Conservation (phyloP, 1,284 basidiomycete species). For the Cryptococcus deneoformans region DNA sequence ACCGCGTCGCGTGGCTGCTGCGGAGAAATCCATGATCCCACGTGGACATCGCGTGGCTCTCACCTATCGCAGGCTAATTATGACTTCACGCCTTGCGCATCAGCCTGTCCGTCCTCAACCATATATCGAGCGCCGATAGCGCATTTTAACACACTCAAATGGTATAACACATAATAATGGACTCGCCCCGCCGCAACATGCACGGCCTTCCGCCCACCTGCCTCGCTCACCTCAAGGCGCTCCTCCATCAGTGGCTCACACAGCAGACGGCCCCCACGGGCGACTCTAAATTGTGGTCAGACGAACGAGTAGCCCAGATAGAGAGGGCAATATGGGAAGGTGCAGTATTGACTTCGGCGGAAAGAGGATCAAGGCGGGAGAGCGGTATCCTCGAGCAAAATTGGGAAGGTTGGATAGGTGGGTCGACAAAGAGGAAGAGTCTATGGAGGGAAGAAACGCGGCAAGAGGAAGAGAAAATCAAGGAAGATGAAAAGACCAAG, state of each 20-base stretch:
- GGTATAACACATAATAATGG: no score
- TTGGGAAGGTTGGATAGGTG: conserved; percentile 21
- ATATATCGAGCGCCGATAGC: no score
- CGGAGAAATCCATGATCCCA: no score
- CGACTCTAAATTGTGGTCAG: conserved; percentile 19
- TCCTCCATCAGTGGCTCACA: conserved; percentile 33
- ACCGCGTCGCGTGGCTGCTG: no score
- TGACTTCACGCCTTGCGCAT: no score
- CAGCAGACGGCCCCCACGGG: conserved; percentile 18
- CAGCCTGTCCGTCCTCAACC: no score
- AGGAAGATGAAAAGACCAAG: conserved; percentile 1
- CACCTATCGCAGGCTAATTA: no score
- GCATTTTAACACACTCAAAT: no score
- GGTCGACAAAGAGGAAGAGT: conserved; percentile 13
- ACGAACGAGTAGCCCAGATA: conserved; percentile 10
- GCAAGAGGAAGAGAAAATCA: background rate
- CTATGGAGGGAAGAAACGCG: conserved; percentile 6
- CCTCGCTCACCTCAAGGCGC: conserved; percentile 20
- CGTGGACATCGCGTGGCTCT: no score
- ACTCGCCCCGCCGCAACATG: conserved; percentile 23
- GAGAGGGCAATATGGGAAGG: conserved; percentile 30
- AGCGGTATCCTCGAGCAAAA: conserved; percentile 24
- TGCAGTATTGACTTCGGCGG: conserved; percentile 12
- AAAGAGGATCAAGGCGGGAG: background rate
- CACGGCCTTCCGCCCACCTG: conserved; percentile 30